Evolutionary conservation across 2,329 filamentous ascomycete species (phyloP).

Genomic region (Ustulina deusta): DNA sequence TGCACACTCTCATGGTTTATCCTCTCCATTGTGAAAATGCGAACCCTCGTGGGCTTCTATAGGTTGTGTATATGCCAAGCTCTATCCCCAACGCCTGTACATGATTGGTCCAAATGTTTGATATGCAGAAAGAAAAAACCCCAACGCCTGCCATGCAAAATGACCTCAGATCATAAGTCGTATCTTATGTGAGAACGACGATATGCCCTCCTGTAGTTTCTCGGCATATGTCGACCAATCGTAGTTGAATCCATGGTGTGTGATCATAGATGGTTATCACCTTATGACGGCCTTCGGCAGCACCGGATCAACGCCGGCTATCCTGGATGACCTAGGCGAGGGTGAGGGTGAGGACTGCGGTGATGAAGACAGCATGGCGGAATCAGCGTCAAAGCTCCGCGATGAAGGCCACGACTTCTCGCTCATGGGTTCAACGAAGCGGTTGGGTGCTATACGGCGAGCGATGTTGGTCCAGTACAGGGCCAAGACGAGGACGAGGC

Average conservation of each 20-base stretch:
- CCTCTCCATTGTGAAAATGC: constrained; percentile 15
- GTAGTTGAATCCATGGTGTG: not conserved
- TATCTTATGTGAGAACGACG: constrained; percentile 2
- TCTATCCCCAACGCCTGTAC: constrained; percentile 23
- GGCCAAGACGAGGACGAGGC: constrained; percentile 34
- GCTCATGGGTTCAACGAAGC: constrained; percentile 38
- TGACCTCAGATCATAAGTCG: constrained; percentile 11
- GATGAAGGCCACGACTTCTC: constrained; percentile 39
- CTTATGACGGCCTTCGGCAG: constrained; percentile 33
- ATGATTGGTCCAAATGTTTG: constrained; percentile 12
- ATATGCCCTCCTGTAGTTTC: not conserved
- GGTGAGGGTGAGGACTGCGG: constrained; percentile 3
- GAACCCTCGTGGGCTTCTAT: constrained; percentile 19
- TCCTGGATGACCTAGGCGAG: constrained; percentile 33
- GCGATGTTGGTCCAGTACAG: constrained; percentile 39
- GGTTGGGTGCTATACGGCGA: constrained; percentile 37
- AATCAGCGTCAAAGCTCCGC: constrained; percentile 17
- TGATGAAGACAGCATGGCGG: constrained; percentile 15
- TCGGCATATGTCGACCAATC: not conserved
- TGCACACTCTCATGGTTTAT: not conserved
- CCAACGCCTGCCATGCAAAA: constrained; percentile 27
- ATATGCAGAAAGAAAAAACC: constrained; percentile 23
- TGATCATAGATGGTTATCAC: not conserved
- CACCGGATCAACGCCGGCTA: constrained; percentile 1
- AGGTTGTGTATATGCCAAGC: constrained; percentile 2